Evolutionary conservation across 2,329 filamentous ascomycete genomes (phyloP), one percentile per base, ranked within the genome.

Genomic region (Colletotrichum orbiculare): DNA sequence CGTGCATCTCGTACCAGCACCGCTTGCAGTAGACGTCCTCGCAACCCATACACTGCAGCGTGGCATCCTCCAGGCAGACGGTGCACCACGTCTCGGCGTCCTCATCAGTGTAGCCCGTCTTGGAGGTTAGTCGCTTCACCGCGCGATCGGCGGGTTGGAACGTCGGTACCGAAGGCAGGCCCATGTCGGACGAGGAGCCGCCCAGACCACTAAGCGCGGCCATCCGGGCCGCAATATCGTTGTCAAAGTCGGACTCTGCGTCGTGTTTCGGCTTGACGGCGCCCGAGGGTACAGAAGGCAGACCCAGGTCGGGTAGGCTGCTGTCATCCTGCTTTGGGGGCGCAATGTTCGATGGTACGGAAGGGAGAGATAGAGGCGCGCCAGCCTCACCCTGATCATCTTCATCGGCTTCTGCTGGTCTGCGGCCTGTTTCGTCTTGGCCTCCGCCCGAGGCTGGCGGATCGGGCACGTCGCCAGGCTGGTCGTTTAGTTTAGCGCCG

Each of bases 1-100:
- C 79, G 72, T 96, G 93, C 75, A 93, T 93, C 72, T 95, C 92
- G 64, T 83, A 85, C 93, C 93, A 97, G 79, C 93, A 96, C 13
- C 85, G 81, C 25, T 83, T 81, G 74, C 93, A 97, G 74, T 95
- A 96, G 45, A 93, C 80, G 68, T 94, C 88, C 41, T 88, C 87
- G 71, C 93, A 97, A 3, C 90, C 92, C 0, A 89, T 73, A 73
- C 93, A 97, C 62, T 84, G 83, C 35, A 96, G 78, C 3, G 87
- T 88, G 0, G 90, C 92, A 72, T 96, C 91, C 64, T 93, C 91
- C 50, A 91, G 87, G 73, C 93, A 97, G 9, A 96, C 93, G 38
- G 89, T 86, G 74, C 93, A 96, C 92, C 92, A 96, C 1, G 84
- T 87, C 46, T 90, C 88, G 67, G 90, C 83, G 70, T 95, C 91